These are phyloP conservation scores for Conticribra weissflogii DNA, from an alignment of 108 stramenopile species.

Conservation along the genomic window DNA sequence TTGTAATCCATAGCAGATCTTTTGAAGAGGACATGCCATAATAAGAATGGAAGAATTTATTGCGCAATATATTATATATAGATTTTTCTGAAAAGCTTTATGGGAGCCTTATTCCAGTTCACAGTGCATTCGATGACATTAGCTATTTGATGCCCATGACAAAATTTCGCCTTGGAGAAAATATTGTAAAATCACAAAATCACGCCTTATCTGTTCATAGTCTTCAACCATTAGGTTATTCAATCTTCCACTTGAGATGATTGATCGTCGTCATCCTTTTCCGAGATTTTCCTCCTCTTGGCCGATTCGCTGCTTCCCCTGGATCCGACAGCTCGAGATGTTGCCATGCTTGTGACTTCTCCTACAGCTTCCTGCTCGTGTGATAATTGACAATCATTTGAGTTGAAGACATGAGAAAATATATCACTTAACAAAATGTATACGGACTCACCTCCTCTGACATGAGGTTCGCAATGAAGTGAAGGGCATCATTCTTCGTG, in stretches of 20 bases:
- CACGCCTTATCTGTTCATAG: neutral
- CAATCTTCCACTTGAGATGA: neutral
- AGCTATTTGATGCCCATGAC: neutral
- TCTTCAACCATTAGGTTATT: neutral
- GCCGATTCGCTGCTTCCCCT: constrained; percentile 14
- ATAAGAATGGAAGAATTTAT: neutral
- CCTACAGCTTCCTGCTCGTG: constrained; percentile 60
- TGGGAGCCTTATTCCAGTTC: neutral
- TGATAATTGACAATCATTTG: too few species aligned
- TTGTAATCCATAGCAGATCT: neutral
- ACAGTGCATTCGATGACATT: neutral
- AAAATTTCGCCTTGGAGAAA: too few species aligned
- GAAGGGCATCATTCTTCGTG: constrained; percentile 82
- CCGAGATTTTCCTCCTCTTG: constrained; percentile 42
- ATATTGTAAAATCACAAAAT: too few species aligned
- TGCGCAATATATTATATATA: neutral
- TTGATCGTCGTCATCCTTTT: constrained; percentile 18
- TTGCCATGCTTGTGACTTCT: constrained; percentile 61
- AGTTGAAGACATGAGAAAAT: too few species aligned
- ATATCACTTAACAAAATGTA: too few species aligned
- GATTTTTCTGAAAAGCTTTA: neutral
- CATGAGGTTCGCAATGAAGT: constrained; percentile 92
- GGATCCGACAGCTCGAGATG: constrained; percentile 50
- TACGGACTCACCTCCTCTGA: constrained; percentile 72
- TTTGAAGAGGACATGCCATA: neutral